Percentiles rank a stretch among this genome's conserved stretches.
These are phyloP conservation scores for Sedum album DNA, from an alignment of 164 flowering plant species.

Conservation along the genomic window DNA sequence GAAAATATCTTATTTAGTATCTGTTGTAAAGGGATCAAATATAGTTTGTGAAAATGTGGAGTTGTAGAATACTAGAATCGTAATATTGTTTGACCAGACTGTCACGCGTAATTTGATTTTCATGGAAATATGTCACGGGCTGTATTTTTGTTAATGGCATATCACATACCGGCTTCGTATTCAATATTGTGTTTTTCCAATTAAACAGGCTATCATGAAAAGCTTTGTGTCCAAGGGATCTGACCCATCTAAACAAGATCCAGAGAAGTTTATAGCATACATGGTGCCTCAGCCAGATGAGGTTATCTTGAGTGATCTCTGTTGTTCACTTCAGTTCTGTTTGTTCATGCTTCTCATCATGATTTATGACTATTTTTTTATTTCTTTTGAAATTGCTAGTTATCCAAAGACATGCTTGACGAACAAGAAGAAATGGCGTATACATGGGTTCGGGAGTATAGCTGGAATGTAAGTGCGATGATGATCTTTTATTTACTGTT, in stretches of 20 bases:
- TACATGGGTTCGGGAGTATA: no score
- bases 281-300: conserved; percentile 59
- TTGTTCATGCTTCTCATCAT: not conserved
- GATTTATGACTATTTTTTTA: not conserved
- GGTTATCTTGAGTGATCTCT: conserved; percentile 26
- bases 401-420: conserved; percentile 74
- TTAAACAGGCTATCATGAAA: no score
- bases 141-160: no score
- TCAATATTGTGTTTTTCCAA: not conserved
- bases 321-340: not conserved
- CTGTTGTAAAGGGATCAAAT: no score
- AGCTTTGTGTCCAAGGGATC: conserved; percentile 43
- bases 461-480: conserved; percentile 74
- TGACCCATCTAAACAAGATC: conserved; percentile 38
- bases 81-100: no score
- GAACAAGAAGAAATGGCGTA: conserved; percentile 69
- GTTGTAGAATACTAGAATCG: no score
- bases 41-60: no score
- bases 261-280: conserved; percentile 79
- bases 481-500: conserved; percentile 5
- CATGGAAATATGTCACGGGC: no score
- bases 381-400: conserved; percentile 32
- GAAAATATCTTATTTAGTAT: no score
- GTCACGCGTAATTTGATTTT: no score
- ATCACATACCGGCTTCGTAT: no score